A percentile compares a stretch with the other conserved stretches of the same genome.
Evolutionary conservation across 1,284 basidiomycete genomes (phyloP).

Genomic region (Ustilago sp.): DNA sequence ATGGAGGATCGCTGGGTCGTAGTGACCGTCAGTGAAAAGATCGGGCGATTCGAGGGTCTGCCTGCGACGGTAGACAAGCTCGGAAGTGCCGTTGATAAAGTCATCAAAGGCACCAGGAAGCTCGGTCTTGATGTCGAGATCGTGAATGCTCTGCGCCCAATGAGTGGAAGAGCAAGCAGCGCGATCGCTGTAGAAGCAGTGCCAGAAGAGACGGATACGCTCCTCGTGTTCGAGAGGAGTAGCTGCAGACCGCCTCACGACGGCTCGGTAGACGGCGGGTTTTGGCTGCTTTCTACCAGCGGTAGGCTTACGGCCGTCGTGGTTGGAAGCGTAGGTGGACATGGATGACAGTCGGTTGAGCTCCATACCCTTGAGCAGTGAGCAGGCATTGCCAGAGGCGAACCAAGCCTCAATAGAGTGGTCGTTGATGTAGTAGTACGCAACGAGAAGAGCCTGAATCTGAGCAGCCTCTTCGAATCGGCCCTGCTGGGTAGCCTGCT

Average conservation of each 20-base stretch:
- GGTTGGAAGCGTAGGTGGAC: conserved; percentile 12
- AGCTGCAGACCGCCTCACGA: conserved; percentile 20
- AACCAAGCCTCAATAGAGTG: conserved; percentile 60
- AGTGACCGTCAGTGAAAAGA: conserved; percentile 49
- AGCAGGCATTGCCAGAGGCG: conserved; percentile 28
- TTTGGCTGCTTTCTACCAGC: conserved; percentile 31
- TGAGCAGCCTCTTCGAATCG: conserved; percentile 50
- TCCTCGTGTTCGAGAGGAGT: conserved; percentile 50
- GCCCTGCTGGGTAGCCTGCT: conserved; percentile 34
- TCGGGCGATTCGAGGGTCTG: conserved; percentile 55
- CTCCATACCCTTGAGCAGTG: conserved; percentile 51
- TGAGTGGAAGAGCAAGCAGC: conserved; percentile 53
- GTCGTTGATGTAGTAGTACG: conserved; percentile 54
- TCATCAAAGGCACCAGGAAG: conserved; percentile 55
- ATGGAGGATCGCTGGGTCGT: conserved; percentile 46
- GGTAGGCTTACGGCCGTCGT: conserved; percentile 13
- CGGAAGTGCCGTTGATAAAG: conserved; percentile 34
- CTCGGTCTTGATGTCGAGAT: conserved; percentile 50
- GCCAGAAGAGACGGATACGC: conserved; percentile 53
- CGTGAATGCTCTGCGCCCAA: conserved; percentile 55
- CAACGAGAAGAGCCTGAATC: conserved; percentile 45
- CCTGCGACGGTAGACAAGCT: conserved; percentile 37
- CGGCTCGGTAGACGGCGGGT: conserved; percentile 40
- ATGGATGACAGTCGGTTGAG: conserved; percentile 50
- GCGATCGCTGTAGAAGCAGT: conserved; percentile 52